Percentiles rank a stretch among this genome's conserved stretches.
Conservation (phyloP, 1,139 yeast species). For the Blastobotrys illinoisensis region DNA sequence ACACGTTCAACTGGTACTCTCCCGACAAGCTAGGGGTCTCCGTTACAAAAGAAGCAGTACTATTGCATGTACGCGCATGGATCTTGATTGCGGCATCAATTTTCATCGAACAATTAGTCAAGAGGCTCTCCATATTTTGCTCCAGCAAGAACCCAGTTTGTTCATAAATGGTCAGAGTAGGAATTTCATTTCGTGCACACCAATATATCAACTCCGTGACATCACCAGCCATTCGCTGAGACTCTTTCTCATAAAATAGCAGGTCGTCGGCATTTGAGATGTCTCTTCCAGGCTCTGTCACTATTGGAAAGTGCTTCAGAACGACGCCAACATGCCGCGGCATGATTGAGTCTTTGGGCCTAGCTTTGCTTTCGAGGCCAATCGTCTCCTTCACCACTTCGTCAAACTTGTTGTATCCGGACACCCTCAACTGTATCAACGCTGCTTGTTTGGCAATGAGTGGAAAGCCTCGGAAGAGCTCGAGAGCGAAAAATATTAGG, state of each 20-base stretch:
- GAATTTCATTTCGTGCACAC: constrained; percentile 15
- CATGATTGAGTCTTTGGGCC: neutral
- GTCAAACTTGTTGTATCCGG: constrained; percentile 7
- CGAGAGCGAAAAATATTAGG: constrained; percentile 10
- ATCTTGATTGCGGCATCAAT: neutral
- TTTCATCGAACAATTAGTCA: neutral
- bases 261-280: constrained; percentile 6
- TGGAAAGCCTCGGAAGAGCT: constrained; percentile 11
- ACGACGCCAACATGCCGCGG: constrained; percentile 22
- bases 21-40: neutral
- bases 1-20: neutral
- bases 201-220: constrained; percentile 21
- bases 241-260: constrained; percentile 14
- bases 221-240: constrained; percentile 17
- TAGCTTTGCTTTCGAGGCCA: neutral
- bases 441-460: constrained; percentile 5
- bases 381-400: constrained; percentile 1
- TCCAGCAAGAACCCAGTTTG: constrained; percentile 9
- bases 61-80: neutral
- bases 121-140: neutral
- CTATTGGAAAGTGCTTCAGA: constrained; percentile 14
- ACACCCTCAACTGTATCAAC: constrained; percentile 4
- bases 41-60: neutral
- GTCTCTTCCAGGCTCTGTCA: constrained; percentile 14
- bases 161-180: constrained; percentile 22